Percentiles rank a stretch among this genome's conserved stretches.
Conservation (phyloP, 176 grass and related monocot species). For the Oryza coarctata region DNA sequence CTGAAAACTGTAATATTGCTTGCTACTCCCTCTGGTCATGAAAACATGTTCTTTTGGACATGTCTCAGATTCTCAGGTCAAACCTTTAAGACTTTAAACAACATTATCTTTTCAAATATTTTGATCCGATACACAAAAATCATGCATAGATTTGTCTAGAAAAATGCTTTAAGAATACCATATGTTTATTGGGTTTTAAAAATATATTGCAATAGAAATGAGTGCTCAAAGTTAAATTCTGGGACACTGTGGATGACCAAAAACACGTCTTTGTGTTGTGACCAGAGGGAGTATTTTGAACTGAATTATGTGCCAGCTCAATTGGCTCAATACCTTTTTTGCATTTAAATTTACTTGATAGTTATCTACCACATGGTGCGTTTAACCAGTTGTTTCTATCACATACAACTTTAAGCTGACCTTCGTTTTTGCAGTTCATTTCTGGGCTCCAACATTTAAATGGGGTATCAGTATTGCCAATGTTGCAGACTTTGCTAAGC, state of each 20-base stretch:
- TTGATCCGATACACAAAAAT: neutral
- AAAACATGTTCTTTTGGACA: neutral
- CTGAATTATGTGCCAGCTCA: neutral
- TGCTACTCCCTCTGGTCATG: neutral
- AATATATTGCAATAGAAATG: neutral
- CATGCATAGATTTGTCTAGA: neutral
- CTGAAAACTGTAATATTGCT: neutral
- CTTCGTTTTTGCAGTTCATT: slow-evolving; percentile 61
- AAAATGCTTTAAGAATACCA: neutral
- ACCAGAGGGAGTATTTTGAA: neutral
- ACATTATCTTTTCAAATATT: neutral
- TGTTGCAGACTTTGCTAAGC: slow-evolving; percentile 91
- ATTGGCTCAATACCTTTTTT: neutral
- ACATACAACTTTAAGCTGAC: slow-evolving; percentile 10
- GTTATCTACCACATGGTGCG: neutral
- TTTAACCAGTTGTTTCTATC: neutral
- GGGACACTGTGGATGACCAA: neutral
- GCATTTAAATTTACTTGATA: slow-evolving; percentile 1
- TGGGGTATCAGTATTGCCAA: slow-evolving; percentile 97
- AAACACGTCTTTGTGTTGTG: neutral
- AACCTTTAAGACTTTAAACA: neutral
- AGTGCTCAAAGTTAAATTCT: neutral
- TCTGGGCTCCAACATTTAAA: slow-evolving; percentile 97
- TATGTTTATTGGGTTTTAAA: neutral
- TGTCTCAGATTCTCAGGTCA: neutral